These are phyloP conservation scores for Apiotrichum gracile DNA, from an alignment of 1,284 basidiomycete species.

Conservation along the genomic window DNA sequence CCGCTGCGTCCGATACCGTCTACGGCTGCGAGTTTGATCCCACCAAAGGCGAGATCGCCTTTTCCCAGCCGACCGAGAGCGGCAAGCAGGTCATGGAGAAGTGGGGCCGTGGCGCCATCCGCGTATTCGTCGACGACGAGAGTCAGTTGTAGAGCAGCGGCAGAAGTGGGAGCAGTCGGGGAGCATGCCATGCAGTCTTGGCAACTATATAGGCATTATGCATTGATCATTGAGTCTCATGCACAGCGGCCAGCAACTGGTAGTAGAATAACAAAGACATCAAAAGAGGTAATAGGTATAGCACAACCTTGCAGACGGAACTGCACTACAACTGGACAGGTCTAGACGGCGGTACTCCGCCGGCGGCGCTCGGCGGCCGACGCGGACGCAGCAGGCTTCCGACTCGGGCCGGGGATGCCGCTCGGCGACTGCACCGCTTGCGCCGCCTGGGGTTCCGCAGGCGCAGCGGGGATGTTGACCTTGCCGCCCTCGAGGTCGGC, in stretches of 20 bases:
- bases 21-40: slow-evolving; percentile 46
- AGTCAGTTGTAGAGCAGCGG: slow-evolving; percentile 38
- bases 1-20: slow-evolving; percentile 37
- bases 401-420: neutral
- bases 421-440: neutral
- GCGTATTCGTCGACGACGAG: slow-evolving; percentile 47
- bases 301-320: no score
- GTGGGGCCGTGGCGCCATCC: slow-evolving; percentile 38
- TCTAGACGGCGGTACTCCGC: neutral
- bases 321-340: no score
- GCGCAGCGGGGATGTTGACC: neutral
- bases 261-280: no score
- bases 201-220: no score
- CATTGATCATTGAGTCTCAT: no score
- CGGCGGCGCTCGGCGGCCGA: neutral
- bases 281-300: no score
- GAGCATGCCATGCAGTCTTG: no score
- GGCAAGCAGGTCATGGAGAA: slow-evolving; percentile 44
- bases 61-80: slow-evolving; percentile 49
- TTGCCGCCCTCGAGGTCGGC: neutral
- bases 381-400: neutral
- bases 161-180: neutral
- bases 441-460: neutral
- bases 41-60: slow-evolving; percentile 40
- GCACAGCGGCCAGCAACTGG: no score